Evolutionary conservation across 345 rosid genomes (phyloP), one percentile per base, ranked within the genome.

Genomic region (Lagerstroemia speciosa): DNA sequence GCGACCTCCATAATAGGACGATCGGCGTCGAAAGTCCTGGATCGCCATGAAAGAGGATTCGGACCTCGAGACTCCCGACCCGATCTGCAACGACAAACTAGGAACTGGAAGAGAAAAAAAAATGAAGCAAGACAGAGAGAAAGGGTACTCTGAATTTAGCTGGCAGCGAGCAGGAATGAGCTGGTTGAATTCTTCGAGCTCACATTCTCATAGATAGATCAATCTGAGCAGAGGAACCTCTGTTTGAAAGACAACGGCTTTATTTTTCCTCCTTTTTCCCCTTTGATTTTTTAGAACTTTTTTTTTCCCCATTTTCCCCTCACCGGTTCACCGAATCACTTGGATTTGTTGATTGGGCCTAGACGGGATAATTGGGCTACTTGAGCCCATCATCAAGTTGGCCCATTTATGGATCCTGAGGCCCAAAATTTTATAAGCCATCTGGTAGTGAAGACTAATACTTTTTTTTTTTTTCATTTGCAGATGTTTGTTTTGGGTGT

Each of bases 131-230:
- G 45, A 24, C 3, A 36, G 16, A 19, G 19, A 24, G 52, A 10
- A 33, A 38, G 15, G 11, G 50, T 40, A 65, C 50, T n/a, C 20
- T 38, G 20, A 26, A 65, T 33, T n/a, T 65, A 65, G 17, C 67
- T 10, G 32, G 22, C 17, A 33, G 9, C 14, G n/a, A 29, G 30
- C 12, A 32, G 20, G 10, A 9, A 22, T 2, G 46, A 2, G 46
- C 16, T 12, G 50, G 26, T 15, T 64, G 67, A 45, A 38, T 65
- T 24, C 50, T 38, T 38, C 32, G 52, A 65, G 52, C 48, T 65
- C 67, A 65, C 50, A 9, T 32, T 10, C 12, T 65, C 67, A 65
- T 26, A 33, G 50, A 65, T 26, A 33, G 50, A 65, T 20, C 67
- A 65, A 65, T 65, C 67, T 34, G 45, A 24, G 31, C 15, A 24